Evolutionary conservation across 164 flowering plant genomes (phyloP), one percentile per base, ranked within the genome.

Genomic region (Stephania yunnanensis): DNA sequence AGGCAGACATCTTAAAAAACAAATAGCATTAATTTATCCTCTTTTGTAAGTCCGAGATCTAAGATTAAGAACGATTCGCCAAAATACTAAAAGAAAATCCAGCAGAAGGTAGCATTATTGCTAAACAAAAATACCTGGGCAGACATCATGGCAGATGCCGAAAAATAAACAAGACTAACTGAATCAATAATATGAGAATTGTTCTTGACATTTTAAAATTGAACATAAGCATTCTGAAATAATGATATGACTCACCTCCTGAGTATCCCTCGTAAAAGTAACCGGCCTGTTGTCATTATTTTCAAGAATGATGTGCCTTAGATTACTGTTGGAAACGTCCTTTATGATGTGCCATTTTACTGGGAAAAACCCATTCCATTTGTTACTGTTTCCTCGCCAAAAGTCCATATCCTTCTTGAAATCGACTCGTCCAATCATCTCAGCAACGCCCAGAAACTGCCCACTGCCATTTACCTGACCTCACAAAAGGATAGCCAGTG

Each of bases 331-430:
- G 4, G 96, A 89, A 36, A 93, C 76, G 74, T 93, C 97, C 77
- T 93, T 93, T 70, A 91, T 74, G 9, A 91, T 82, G 78, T 89
- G 93, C 97, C 97, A 91, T 72, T 87, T 84, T 5, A 93, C 83
- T 2, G 94, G 95, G 80, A 93, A 90, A 76, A 89, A 91, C 13
- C 97, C 97, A 80, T 66, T 86, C 95, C 95, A 93, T 83, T 87
- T 93, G 74, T 91, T 92, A 42, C 81, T 93, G 74, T 91, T 92
- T 46, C 81, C 81, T 81, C 87, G 91, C 97, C 95, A 91, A 71
- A 91, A 91, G 75, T 90, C 89, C 89, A 93, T 88, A 77, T 85
- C 86, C 80, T 89, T 91, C 61, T 85, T 77, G 65, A 89, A 93
- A 81, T 91, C 96, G 11, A 93, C 90, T 31, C 31, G 82, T 46